Evolutionary conservation across 257 asterid genomes (phyloP).

Genomic region (Prunella vulgaris): DNA sequence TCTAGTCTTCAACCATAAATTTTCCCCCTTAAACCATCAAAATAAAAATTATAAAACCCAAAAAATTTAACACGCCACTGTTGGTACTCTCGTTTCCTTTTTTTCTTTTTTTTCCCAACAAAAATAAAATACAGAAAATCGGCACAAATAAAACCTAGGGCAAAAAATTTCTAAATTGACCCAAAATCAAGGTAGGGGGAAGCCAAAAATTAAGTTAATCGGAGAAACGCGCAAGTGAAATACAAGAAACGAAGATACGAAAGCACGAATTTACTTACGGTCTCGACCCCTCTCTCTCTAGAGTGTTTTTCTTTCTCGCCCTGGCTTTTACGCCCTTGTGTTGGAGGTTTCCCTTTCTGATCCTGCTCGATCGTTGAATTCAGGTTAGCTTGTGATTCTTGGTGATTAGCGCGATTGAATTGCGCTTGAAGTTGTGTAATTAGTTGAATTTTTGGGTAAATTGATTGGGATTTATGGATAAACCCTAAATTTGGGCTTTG

Average conservation of each 20-base stretch:
- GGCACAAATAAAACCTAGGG: constrained; percentile 17
- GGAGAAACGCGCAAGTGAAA: constrained; percentile 14
- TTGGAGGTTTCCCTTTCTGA: constrained; percentile 33
- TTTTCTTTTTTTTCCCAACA: neutral
- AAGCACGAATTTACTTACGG: constrained; percentile 21
- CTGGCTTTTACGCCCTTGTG: neutral
- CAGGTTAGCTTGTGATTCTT: constrained; percentile 30
- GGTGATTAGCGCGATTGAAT: constrained; percentile 18
- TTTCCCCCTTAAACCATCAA: too few species aligned
- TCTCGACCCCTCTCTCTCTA: constrained; percentile 24
- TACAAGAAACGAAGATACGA: neutral
- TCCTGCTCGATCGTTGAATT: constrained; percentile 49
- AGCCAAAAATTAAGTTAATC: constrained; percentile 6
- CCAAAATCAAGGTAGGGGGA: constrained; percentile 13
- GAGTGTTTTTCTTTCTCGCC: constrained; percentile 21
- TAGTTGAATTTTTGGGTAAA: constrained; percentile 19
- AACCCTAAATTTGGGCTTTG: constrained; percentile 49
- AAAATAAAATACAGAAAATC: neutral
- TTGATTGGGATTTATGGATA: constrained; percentile 25
- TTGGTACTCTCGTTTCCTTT: too few species aligned
- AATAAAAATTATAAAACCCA: neutral
- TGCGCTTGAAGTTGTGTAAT: constrained; percentile 11
- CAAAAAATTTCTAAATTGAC: neutral
- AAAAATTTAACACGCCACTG: neutral
- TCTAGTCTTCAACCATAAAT: too few species aligned